Percentiles rank a stretch among this genome's conserved stretches.
These are phyloP conservation scores for Monilinia fructicola DNA, from an alignment of 2,329 filamentous ascomycete genomes.

Conservation along the genomic window DNA sequence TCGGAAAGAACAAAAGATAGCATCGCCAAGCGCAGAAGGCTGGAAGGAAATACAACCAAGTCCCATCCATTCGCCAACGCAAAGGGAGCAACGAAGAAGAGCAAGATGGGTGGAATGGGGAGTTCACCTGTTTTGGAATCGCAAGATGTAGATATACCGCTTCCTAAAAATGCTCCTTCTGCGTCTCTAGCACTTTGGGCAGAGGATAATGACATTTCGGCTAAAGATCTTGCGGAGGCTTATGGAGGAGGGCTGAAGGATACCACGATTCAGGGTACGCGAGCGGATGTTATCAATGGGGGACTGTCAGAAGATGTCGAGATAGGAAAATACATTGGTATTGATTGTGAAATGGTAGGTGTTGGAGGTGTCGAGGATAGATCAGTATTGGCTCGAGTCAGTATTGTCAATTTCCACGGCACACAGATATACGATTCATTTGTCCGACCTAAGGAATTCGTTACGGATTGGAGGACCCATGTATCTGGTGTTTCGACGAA, in stretches of 20 bases:
- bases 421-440: constrained; percentile 92
- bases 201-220: constrained; percentile 59
- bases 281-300: constrained; percentile 58
- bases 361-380: constrained; percentile 68
- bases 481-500: constrained; percentile 79
- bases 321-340: constrained; percentile 83
- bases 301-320: constrained; percentile 62
- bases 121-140: constrained; percentile 46
- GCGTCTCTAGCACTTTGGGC: constrained; percentile 61
- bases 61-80: constrained; percentile 8
- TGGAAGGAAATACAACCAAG: constrained; percentile 33
- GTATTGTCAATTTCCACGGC: constrained; percentile 90
- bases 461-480: constrained; percentile 87
- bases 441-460: constrained; percentile 72
- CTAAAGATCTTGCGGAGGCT: constrained; percentile 59
- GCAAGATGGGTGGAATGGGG: constrained; percentile 57
- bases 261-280: constrained; percentile 48
- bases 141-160: constrained; percentile 41
- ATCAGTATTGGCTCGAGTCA: constrained; percentile 81
- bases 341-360: constrained; percentile 99
- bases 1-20: constrained; percentile 38
- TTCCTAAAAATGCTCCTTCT: constrained; percentile 42
- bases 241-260: constrained; percentile 57
- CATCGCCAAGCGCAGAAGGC: constrained; percentile 40
- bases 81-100: constrained; percentile 24